Evolutionary conservation across 176 grass and related monocot species (phyloP).

Genomic region (Hsuehochloa calcarea): DNA sequence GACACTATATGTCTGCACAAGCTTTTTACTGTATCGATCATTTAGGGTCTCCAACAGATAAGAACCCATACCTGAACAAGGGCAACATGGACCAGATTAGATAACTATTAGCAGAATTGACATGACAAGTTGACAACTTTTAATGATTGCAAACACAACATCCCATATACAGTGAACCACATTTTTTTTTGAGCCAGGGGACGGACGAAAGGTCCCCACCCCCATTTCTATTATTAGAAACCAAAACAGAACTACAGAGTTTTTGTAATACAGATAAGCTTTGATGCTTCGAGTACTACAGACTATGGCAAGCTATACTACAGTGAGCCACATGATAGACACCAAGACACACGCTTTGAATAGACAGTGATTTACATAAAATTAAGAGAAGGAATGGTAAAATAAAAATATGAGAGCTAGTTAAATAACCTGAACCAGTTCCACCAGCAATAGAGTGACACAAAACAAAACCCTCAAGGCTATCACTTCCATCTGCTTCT

Average conservation of each 20-base stretch:
- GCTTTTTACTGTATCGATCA: slow-evolving; percentile 97
- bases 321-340: background rate
- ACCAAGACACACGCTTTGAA: background rate
- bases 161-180: background rate
- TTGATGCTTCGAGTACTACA: background rate
- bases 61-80: slow-evolving; percentile 84
- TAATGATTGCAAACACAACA: background rate
- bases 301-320: background rate
- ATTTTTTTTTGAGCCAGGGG: background rate
- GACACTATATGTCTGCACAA: slow-evolving; percentile 97
- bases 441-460: slow-evolving; percentile 99
- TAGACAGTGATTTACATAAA: background rate
- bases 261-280: background rate
- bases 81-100: slow-evolving; percentile 14
- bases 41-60: slow-evolving; percentile 97
- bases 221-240: background rate
- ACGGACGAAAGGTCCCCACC: background rate
- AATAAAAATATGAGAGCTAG: background rate
- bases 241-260: background rate
- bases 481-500: slow-evolving; percentile 99
- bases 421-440: slow-evolving; percentile 89
- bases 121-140: background rate
- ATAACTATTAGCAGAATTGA: background rate
- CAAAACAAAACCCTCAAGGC: slow-evolving; percentile 94
- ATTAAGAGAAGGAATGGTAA: background rate